Evolutionary conservation across 2,329 filamentous ascomycete species (phyloP).

Genomic region (Fusarium nematophilum): DNA sequence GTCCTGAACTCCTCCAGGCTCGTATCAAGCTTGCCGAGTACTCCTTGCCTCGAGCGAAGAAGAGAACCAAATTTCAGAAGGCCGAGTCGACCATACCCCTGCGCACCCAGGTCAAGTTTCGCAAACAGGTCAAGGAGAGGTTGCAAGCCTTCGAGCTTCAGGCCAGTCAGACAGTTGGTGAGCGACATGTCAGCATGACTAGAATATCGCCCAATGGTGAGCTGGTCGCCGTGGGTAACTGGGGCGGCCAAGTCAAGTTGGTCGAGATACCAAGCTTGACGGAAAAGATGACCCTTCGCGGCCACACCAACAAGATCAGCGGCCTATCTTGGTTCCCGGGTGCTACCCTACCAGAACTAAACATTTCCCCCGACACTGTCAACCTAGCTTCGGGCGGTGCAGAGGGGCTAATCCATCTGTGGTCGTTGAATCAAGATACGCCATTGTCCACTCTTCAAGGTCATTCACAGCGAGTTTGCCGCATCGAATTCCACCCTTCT

Average conservation of each 20-base stretch:
- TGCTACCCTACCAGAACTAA: slow-evolving; percentile 77
- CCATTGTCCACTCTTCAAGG: slow-evolving; percentile 85
- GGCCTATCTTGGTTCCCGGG: slow-evolving; percentile 92
- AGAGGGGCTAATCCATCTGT: slow-evolving; percentile 88
- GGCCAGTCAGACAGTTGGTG: slow-evolving; percentile 91
- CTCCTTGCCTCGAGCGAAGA: slow-evolving; percentile 84
- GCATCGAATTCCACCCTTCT: slow-evolving; percentile 94
- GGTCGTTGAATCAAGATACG: slow-evolving; percentile 88
- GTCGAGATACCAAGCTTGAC: slow-evolving; percentile 86
- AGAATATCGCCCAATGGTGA: slow-evolving; percentile 89
- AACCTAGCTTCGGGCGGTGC: slow-evolving; percentile 93
- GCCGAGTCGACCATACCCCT: slow-evolving; percentile 85
- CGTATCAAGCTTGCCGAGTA: slow-evolving; percentile 83
- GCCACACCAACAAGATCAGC: slow-evolving; percentile 89
- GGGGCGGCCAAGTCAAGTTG: slow-evolving; percentile 89
- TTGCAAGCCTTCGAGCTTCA: slow-evolving; percentile 88
- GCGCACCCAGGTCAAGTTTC: slow-evolving; percentile 90
- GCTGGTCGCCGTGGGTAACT: slow-evolving; percentile 89
- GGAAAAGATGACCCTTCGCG: slow-evolving; percentile 79
- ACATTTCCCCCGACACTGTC: slow-evolving; percentile 76
- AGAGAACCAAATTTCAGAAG: slow-evolving; percentile 80
- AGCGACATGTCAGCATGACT: slow-evolving; percentile 90
- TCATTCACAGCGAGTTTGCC: slow-evolving; percentile 87
- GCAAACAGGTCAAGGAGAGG: slow-evolving; percentile 87
- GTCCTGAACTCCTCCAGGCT: slow-evolving; percentile 77